phyloP scores from a whole-genome alignment of 1,284 basidiomycete genomes.

The Termitomyces sp. region DNA sequence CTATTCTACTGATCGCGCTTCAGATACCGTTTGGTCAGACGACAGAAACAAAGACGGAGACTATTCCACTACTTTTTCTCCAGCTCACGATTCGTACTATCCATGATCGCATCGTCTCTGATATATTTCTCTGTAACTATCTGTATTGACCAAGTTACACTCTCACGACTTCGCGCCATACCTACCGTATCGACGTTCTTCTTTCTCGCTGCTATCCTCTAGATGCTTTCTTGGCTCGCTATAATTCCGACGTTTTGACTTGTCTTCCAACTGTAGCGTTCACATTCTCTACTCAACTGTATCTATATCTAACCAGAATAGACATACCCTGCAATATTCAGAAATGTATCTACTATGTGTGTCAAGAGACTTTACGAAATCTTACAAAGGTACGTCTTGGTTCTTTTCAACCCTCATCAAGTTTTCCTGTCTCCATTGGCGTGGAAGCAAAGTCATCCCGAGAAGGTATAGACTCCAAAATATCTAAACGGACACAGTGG shows the following conservation, averaged over 20 bases:
- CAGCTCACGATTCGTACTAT: conserved; percentile 24
- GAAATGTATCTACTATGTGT: not conserved
- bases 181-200: conserved; percentile 19
- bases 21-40: conserved; percentile 21
- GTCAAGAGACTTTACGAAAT: not conserved
- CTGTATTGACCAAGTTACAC: conserved; percentile 1
- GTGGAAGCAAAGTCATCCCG: conserved; percentile 38
- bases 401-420: conserved; percentile 15
- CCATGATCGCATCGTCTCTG: conserved; percentile 11
- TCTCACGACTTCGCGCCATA: not conserved
- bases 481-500: conserved; percentile 25
- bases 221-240: conserved; percentile 12
- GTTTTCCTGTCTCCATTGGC: conserved; percentile 39
- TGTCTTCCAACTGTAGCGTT: conserved; percentile 19
- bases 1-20: conserved; percentile 18
- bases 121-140: conserved; percentile 1
- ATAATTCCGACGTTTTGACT: conserved; percentile 3
- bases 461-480: conserved; percentile 43
- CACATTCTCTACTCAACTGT: conserved; percentile 19
- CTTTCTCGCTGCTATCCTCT: conserved; percentile 11
- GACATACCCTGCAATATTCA: conserved; percentile 1
- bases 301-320: conserved; percentile 20
- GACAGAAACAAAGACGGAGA: conserved; percentile 25
- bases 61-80: conserved; percentile 17
- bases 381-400: conserved; percentile 4